A percentile compares a stretch with the other conserved stretches of the same genome.
Evolutionary conservation across 768 basidiomycete genomes (phyloP).

Genomic region (Leccinum uliginosum): DNA sequence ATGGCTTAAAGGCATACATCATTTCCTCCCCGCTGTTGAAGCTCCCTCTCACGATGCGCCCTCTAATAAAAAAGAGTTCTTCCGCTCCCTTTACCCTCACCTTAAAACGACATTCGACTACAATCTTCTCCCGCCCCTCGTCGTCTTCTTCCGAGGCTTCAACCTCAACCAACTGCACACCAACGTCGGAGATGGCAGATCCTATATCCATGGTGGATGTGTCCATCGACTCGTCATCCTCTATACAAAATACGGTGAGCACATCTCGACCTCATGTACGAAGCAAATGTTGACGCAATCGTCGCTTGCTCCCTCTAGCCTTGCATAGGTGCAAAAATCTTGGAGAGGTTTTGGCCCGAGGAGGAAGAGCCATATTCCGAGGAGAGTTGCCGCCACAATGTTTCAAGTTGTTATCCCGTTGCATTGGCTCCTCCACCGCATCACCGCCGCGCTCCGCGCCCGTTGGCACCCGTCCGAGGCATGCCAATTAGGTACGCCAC

Average conservation of each 20-base stretch:
- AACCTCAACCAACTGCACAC: conserved; percentile 10
- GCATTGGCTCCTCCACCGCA: conserved; percentile 28
- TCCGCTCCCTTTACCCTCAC: conserved; percentile 19
- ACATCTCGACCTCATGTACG: conserved; percentile 1
- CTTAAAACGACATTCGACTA: conserved; percentile 25
- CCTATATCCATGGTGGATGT: conserved; percentile 13
- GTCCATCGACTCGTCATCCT: not conserved
- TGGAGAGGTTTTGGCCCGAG: conserved; percentile 31
- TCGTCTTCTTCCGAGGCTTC: conserved; percentile 15
- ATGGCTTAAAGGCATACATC: conserved; percentile 29
- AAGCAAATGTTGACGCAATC: conserved; percentile 8
- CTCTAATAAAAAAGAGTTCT: conserved; percentile 26
- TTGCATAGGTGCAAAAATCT: conserved; percentile 25
- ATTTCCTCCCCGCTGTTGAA: conserved; percentile 22
- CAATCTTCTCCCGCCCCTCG: conserved; percentile 19
- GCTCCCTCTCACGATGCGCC: conserved; percentile 25
- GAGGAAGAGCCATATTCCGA: conserved; percentile 20
- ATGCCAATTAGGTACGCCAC: conserved; percentile 14
- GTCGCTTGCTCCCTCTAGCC: conserved; percentile 14
- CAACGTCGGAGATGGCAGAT: conserved; percentile 20
- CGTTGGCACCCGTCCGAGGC: conserved; percentile 7
- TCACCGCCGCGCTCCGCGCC: conserved; percentile 23
- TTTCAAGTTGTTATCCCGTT: conserved; percentile 11
- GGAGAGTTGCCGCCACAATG: conserved; percentile 14
- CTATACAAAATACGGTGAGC: conserved; percentile 14